Evolutionary conservation across 1,139 yeast genomes (phyloP), one percentile per base, ranked within the genome.

Genomic region (Saccharomyces hybrid): DNA sequence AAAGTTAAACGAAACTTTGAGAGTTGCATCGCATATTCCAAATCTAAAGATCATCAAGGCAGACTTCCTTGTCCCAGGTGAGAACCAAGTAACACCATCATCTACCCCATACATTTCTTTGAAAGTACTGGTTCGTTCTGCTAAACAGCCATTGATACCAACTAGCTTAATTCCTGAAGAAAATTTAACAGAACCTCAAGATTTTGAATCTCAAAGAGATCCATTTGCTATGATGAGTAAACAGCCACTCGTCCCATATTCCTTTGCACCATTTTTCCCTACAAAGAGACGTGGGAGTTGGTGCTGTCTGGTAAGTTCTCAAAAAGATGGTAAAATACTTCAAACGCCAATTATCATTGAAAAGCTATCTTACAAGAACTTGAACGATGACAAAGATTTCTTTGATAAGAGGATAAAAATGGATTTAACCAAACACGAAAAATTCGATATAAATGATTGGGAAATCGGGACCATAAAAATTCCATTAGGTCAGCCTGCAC

Each of bases 31-130:
- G 5, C 75, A 77, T 52, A 81, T 89, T 47, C 97, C 98, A 47
- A 73, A 76, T 49, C 72, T 93, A 55, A 83, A 87, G 62, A 74
- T 91, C 23, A 61, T 90, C 47, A 82, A 81, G 53, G 84, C 96
- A 49, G 82, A 80, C 55, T 89, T 91, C 71, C 79, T 81, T 59
- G 96, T 91, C 47, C 95, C 96, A 3, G 99, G 98, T 42, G 98
- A 91, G 73, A 75, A 76, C 38, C 58, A 55, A 29, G 86, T 93
- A 11, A 81, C 96, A 2, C 95, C 97, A 38, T 70, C 74, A 49
- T 81, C 98, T 1, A 81, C 79, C 56, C 83, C 89, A 9, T 91
- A 88, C 68, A 74, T 95, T 58, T 82, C 83, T 29, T 63, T 95
- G 46, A 89, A 89, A 69, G 85, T 88, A 58, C 72, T 88, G 50